Percentiles rank a stretch among this genome's conserved stretches.
Conservation (phyloP, 2,329 filamentous ascomycete genomes). For the Coleophoma crateriformis region DNA sequence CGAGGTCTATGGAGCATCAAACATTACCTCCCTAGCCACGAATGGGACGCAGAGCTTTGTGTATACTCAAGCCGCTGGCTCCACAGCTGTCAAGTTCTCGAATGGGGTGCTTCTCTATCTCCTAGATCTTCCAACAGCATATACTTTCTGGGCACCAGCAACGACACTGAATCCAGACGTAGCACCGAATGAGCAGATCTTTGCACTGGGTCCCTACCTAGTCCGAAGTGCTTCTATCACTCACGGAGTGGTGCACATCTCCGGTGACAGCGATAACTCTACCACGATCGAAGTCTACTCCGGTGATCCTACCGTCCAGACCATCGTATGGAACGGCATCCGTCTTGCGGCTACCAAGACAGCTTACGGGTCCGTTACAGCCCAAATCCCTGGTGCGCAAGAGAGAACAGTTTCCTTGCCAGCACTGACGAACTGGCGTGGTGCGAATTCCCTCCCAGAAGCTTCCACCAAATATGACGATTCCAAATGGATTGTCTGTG, state of each 20-base stretch:
- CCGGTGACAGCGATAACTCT: constrained; percentile 33
- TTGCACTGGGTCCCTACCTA: constrained; percentile 38
- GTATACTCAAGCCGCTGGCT: constrained; percentile 41
- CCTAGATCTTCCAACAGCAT: constrained; percentile 46
- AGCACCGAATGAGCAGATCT: constrained; percentile 37
- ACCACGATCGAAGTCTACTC: constrained; percentile 37
- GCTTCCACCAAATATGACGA: constrained; percentile 40
- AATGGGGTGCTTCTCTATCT: constrained; percentile 45
- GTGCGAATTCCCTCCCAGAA: constrained; percentile 45
- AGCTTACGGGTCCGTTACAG: constrained; percentile 38
- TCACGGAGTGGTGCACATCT: constrained; percentile 27
- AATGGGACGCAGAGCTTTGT: constrained; percentile 29
- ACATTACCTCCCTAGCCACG: constrained; percentile 24
- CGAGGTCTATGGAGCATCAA: constrained; percentile 33
- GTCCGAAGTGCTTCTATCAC: constrained; percentile 33
- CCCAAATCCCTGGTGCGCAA: constrained; percentile 31
- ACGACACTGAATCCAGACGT: constrained; percentile 39
- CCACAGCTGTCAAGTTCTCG: constrained; percentile 41
- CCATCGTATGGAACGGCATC: constrained; percentile 41
- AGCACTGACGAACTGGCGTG: constrained; percentile 38
- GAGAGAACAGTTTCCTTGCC: constrained; percentile 36
- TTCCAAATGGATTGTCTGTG: constrained; percentile 41
- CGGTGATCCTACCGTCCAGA: constrained; percentile 31
- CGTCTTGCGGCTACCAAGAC: constrained; percentile 30
- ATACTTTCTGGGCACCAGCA: constrained; percentile 49